Conservation (phyloP, 768 basidiomycete species). For the Pseudohyphozyma bogoriensis region DNA sequence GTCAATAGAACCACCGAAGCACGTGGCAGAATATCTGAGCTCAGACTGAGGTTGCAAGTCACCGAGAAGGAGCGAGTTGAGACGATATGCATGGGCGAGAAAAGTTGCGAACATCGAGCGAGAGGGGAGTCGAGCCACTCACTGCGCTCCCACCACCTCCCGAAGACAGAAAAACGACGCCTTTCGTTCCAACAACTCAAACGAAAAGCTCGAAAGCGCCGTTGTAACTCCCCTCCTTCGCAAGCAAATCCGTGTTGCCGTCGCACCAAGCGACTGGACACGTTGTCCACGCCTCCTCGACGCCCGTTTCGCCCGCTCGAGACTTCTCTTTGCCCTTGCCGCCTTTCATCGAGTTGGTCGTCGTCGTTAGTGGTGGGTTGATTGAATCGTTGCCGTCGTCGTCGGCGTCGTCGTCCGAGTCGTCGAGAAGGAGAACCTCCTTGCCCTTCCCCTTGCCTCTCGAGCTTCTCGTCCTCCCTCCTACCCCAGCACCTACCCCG, state of each 20-base stretch:
- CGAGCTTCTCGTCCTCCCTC: too few relatives aligned
- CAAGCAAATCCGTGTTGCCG: slow-evolving; percentile 10
- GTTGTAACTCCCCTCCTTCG: background rate
- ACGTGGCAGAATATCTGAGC: too few relatives aligned
- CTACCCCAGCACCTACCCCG: background rate
- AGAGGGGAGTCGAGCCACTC: too few relatives aligned
- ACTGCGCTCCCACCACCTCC: too few relatives aligned
- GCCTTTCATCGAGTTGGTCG: background rate
- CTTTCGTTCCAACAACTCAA: too few relatives aligned
- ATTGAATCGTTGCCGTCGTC: background rate
- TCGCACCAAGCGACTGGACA: slow-evolving; percentile 17
- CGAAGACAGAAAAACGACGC: too few relatives aligned
- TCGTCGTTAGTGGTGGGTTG: background rate
- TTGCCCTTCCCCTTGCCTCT: slow-evolving; percentile 1
- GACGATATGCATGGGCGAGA: too few relatives aligned
- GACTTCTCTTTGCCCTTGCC: slow-evolving; percentile 12
- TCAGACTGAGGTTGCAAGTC: too few relatives aligned
- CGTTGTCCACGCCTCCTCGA: slow-evolving; percentile 19
- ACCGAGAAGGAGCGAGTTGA: too few relatives aligned
- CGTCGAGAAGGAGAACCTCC: background rate
- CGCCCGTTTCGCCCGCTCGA: slow-evolving; percentile 14
- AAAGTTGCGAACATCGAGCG: too few relatives aligned
- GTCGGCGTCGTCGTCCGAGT: background rate
- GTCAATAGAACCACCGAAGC: too few relatives aligned
- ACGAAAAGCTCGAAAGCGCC: slow-evolving; percentile 16